These are phyloP conservation scores for Trichoderma atrobrunneum DNA, from an alignment of 2,329 filamentous ascomycete species.

Conservation along the genomic window DNA sequence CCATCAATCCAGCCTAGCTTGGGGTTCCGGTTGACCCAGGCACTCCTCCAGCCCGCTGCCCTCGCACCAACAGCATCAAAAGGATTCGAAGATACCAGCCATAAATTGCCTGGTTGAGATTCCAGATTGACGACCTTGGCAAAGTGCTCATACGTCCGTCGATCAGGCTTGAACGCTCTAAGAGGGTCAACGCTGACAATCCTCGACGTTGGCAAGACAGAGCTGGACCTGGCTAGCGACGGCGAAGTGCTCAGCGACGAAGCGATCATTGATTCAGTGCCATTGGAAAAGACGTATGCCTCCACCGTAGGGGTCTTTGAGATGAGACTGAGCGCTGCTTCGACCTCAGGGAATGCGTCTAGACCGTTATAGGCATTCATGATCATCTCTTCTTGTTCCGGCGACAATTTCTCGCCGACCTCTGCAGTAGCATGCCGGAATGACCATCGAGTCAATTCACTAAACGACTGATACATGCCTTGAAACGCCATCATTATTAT, in stretches of 20 bases:
- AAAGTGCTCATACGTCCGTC: conserved; percentile 59
- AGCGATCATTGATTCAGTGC: conserved; percentile 60
- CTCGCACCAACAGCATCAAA: conserved; percentile 69
- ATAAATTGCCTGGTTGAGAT: conserved; percentile 50
- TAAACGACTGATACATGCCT: conserved; percentile 55
- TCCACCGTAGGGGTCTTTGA: conserved; percentile 40
- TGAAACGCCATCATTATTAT: background rate
- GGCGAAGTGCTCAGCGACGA: conserved; percentile 58
- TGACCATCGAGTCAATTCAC: conserved; percentile 58
- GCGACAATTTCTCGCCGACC: conserved; percentile 43
- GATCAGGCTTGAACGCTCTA: conserved; percentile 63
- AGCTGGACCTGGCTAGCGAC: conserved; percentile 47
- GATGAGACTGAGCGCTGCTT: conserved; percentile 50
- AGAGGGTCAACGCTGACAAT: conserved; percentile 62
- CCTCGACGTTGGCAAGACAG: conserved; percentile 42
- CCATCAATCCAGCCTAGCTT: conserved; percentile 62
- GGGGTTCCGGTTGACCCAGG: conserved; percentile 64
- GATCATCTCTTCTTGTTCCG: conserved; percentile 45
- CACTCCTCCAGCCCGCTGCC: conserved; percentile 58
- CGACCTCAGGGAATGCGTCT: conserved; percentile 62
- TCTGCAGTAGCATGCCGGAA: conserved; percentile 65
- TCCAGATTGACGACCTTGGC: conserved; percentile 48
- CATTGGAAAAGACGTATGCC: conserved; percentile 69
- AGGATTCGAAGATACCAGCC: conserved; percentile 70
- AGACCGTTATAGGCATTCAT: conserved; percentile 65